phyloP scores from a whole-genome alignment of 257 asterid species.

The Plantago major region DNA sequence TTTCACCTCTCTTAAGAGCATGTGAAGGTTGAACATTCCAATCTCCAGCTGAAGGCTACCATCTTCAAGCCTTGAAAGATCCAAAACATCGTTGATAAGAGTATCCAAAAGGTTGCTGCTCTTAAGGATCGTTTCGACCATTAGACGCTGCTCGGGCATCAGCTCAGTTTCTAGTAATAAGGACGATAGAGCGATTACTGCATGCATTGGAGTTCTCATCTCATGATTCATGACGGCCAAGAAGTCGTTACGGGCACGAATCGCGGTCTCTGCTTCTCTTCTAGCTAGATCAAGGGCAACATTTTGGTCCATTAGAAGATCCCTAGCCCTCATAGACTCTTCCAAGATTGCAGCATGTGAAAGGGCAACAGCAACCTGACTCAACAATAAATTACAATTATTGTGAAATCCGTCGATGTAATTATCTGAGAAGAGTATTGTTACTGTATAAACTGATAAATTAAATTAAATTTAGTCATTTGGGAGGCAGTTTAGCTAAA shows the following conservation, averaged over 20 bases:
- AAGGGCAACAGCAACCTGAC: constrained; percentile 98
- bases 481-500: background rate
- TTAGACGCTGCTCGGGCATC: constrained; percentile 91
- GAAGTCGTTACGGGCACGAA: constrained; percentile 95
- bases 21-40: constrained; percentile 69
- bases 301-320: constrained; percentile 91
- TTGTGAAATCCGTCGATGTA: background rate
- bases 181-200: constrained; percentile 86
- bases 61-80: constrained; percentile 97
- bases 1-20: constrained; percentile 77
- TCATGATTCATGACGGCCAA: constrained; percentile 99
- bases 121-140: constrained; percentile 94
- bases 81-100: constrained; percentile 92
- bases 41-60: constrained; percentile 91
- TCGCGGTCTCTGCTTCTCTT: constrained; percentile 96
- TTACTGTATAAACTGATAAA: background rate
- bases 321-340: constrained; percentile 97
- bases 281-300: constrained; percentile 88
- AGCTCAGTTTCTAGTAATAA: constrained; percentile 82
- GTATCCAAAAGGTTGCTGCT: constrained; percentile 96
- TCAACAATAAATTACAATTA: constrained; percentile 11
- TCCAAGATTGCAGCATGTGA: constrained; percentile 98
- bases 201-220: constrained; percentile 99
- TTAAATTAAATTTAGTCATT: background rate
- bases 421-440: background rate